Base-by-base conservation (phyloP, 2,329 filamentous ascomycete genomes). In the Metarhizium guizhouense region DNA sequence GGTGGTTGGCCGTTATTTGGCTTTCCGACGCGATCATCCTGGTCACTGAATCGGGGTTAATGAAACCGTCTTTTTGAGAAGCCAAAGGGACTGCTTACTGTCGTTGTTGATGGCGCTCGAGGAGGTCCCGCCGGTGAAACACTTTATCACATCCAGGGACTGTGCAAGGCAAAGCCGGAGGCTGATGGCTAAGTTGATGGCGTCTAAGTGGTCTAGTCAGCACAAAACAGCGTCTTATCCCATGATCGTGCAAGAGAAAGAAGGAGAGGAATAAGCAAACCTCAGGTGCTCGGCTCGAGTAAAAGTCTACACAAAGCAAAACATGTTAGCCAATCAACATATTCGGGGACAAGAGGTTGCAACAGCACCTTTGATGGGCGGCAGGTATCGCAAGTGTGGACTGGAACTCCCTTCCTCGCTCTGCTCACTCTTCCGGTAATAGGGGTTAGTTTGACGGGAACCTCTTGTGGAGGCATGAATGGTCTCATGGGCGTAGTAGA, bases 281-380 rank as follows among this genome's bases (percentile, higher is more conserved):
- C 80, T 80, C 47, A 85, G 68, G 67, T 85, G 82, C 63, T 85
- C 82, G 34, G 82, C 82, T 63, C 82, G 73, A 13, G 81, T 84
- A 59, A 85, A 85, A 2, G 79, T 84, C 82, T 84, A 56, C 3
- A 11, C 32, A 43, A 32, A 18, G 34, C 4, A 34, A 1, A 30
- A 34, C 20, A 34, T 11, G 30, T 18, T 4, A 38, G 48, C 48
- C 30, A 51, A 8, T 18, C 6, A 3, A 52, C 20, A 10, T 25
- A 4, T 36, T 7, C 4, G 30, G 16, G 50, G 18, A 6, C n/a
- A 40, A 34, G 43, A 45, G 47, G 40, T 43, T 42, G 54, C 47
- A 63, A 56, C 32, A 51, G 42, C 68, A 80, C 78, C 74, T 81
- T 82, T 18, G 74, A 67, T 20, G 77, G 76, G 57, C 69, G 73